These are phyloP conservation scores for Cercospora sp. DNA, from an alignment of 2,329 filamentous ascomycete species.

Conservation along the genomic window DNA sequence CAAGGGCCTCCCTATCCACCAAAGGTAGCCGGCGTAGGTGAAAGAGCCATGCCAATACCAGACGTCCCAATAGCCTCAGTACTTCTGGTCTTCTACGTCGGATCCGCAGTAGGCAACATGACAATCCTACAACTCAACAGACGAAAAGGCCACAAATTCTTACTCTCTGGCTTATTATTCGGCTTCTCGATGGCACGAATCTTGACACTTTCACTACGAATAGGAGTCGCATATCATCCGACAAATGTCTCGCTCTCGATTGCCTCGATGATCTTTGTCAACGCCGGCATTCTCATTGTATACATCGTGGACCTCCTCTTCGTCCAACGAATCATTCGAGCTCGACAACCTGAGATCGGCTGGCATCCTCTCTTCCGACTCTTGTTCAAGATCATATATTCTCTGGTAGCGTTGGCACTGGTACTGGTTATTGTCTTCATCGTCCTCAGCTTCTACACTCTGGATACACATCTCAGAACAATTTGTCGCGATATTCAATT, in stretches of 20 bases:
- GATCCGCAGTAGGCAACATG: constrained; percentile 46
- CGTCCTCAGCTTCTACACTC: constrained; percentile 36
- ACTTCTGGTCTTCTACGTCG: constrained; percentile 46
- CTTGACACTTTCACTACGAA: constrained; percentile 43
- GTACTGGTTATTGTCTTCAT: constrained; percentile 34
- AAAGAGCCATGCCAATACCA: constrained; percentile 38
- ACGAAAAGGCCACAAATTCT: constrained; percentile 44
- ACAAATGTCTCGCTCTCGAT: constrained; percentile 35
- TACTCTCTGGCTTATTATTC: constrained; percentile 45
- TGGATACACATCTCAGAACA: constrained; percentile 21
- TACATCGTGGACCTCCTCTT: constrained; percentile 38
- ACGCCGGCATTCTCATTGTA: constrained; percentile 37
- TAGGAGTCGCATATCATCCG: constrained; percentile 36
- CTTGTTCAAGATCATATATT: constrained; percentile 18
- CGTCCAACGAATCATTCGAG: constrained; percentile 33
- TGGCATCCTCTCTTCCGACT: constrained; percentile 29
- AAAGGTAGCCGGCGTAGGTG: constrained; percentile 41
- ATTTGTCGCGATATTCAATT: constrained; percentile 28
- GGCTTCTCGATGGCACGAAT: constrained; percentile 49
- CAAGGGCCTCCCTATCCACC: constrained; percentile 35
- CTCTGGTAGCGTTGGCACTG: constrained; percentile 23
- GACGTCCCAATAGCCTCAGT: constrained; percentile 47
- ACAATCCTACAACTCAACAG: constrained; percentile 45
- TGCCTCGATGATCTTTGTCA: constrained; percentile 37
- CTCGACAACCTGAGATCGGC: constrained; percentile 35